A percentile compares a stretch with the other conserved stretches of the same genome.
phyloP scores from a whole-genome alignment of 306 rosid genomes.

The Cajanus cajan region DNA sequence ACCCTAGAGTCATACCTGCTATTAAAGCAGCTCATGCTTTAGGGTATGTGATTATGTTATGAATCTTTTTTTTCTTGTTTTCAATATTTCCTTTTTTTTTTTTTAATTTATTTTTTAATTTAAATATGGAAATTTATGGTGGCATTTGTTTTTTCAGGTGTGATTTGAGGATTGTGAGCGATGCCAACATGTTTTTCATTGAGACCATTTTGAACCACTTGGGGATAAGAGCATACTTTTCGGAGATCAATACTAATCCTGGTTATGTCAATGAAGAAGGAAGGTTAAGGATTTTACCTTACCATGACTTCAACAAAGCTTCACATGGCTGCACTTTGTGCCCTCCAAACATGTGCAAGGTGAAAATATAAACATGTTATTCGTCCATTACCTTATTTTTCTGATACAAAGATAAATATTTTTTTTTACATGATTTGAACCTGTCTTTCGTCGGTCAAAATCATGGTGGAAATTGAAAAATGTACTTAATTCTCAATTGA shows the following conservation, averaged over 20 bases:
- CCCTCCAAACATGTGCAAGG: constrained; percentile 97
- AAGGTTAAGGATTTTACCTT: constrained; percentile 56
- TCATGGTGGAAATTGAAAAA: neutral
- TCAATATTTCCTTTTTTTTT: neutral
- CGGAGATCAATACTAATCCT: constrained; percentile 75
- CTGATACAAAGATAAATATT: neutral
- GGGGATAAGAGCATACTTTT: constrained; percentile 58
- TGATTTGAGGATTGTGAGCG: constrained; percentile 81
- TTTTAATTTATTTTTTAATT: neutral
- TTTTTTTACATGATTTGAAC: neutral
- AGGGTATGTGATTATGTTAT: constrained; percentile 40
- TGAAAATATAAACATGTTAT: neutral
- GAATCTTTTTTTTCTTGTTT: neutral
- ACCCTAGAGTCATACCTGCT: constrained; percentile 59
- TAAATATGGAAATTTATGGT: neutral
- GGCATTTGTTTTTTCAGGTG: constrained; percentile 46
- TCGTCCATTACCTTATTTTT: neutral
- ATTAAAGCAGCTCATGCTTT: constrained; percentile 59
- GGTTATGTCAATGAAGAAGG: constrained; percentile 65
- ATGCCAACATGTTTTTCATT: constrained; percentile 74
- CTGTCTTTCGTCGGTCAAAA: neutral
- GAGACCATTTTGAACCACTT: constrained; percentile 69
- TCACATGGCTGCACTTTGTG: constrained; percentile 64
- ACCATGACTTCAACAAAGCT: constrained; percentile 52
- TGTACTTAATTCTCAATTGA: neutral